Conservation (phyloP, 345 rosid genomes). For the Eucalyptus decipiens region DNA sequence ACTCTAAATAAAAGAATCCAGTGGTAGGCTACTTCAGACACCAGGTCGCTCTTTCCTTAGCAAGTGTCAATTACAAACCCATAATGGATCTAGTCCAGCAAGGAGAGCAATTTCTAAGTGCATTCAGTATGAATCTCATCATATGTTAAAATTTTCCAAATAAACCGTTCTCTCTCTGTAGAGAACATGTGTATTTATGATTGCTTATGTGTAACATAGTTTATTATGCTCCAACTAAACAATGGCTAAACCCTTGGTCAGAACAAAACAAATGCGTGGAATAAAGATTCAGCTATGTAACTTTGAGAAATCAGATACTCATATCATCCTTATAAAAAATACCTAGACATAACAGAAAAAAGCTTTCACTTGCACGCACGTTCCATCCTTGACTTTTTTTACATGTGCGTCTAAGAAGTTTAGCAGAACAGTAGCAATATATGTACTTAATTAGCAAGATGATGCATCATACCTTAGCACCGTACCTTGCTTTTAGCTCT, state of each 20-base stretch:
- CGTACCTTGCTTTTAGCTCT: conserved; percentile 91
- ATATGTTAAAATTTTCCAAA: neutral
- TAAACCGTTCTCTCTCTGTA: neutral
- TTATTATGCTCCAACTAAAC: neutral
- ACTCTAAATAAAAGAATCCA: neutral
- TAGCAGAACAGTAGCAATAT: neutral
- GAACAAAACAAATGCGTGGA: neutral
- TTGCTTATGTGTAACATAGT: neutral
- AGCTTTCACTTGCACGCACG: neutral
- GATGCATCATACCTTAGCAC: conserved; percentile 80
- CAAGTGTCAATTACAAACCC: neutral
- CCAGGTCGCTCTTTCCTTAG: neutral
- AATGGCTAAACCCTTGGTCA: neutral
- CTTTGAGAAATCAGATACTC: neutral
- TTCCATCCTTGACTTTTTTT: neutral
- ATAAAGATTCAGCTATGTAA: neutral
- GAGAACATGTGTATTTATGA: neutral
- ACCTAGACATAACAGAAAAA: neutral
- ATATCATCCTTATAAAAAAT: neutral
- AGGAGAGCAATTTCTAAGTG: neutral
- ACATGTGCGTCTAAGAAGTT: neutral
- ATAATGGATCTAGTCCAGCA: neutral
- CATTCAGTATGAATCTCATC: neutral
- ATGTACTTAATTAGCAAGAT: neutral
- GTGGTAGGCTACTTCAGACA: neutral